phyloP scores from a whole-genome alignment of 352 stramenopile genomes.

The Phytopythium helicoides region DNA sequence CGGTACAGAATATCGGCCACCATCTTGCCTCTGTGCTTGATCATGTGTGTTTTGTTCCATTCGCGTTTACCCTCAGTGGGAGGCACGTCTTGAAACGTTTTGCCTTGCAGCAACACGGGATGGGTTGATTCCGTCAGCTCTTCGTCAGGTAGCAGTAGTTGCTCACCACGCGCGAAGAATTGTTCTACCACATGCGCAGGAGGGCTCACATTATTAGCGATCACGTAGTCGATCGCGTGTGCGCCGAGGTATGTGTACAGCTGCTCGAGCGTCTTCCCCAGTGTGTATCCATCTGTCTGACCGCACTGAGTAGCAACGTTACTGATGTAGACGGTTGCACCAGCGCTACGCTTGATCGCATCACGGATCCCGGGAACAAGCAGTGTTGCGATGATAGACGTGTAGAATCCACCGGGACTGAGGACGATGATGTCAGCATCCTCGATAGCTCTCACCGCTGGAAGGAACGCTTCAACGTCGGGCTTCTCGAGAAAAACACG shows the following conservation, averaged over 20 bases:
- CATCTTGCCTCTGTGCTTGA: constrained; percentile 79
- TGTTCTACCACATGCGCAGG: constrained; percentile 47
- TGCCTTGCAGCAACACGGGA: constrained; percentile 70
- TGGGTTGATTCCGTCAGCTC: constrained; percentile 54
- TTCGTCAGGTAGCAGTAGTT: constrained; percentile 62
- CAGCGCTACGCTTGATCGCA: constrained; percentile 60
- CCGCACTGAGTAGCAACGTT: constrained; percentile 84
- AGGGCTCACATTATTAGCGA: constrained; percentile 75
- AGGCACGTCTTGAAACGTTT: constrained; percentile 70
- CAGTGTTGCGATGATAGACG: constrained; percentile 80
- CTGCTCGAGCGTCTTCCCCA: constrained; percentile 63
- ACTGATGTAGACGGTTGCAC: constrained; percentile 83
- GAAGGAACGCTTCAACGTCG: constrained; percentile 66
- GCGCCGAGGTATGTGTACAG: constrained; percentile 67
- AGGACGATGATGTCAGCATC: constrained; percentile 86
- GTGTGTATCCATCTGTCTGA: constrained; percentile 77
- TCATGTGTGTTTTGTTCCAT: constrained; percentile 84
- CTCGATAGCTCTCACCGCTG: constrained; percentile 77
- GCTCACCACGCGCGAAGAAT: constrained; percentile 72
- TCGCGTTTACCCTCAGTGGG: constrained; percentile 21
- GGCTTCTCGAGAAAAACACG: constrained; percentile 78
- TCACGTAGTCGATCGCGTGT: constrained; percentile 82
- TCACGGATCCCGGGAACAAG: constrained; percentile 81
- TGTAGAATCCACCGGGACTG: constrained; percentile 82
- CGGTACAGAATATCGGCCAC: constrained; percentile 82